These are phyloP conservation scores for Dactylorhiza incarnata DNA, from an alignment of 106 monocot species.

Conservation along the genomic window DNA sequence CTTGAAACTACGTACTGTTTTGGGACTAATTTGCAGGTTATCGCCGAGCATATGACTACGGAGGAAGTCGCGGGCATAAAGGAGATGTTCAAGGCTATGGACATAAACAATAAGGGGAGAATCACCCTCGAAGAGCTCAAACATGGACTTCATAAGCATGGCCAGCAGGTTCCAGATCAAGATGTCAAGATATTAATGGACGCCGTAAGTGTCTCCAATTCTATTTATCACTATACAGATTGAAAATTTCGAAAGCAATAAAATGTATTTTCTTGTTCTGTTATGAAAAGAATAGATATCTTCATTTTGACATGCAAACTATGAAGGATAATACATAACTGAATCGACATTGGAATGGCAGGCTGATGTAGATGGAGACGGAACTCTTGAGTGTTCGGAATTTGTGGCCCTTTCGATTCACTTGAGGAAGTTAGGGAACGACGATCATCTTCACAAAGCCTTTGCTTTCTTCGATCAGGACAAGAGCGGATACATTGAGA, in stretches of 20 bases:
- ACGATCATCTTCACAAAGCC: slow-evolving; percentile 55
- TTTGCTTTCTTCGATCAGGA: slow-evolving; percentile 61
- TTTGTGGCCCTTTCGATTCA: slow-evolving; percentile 55
- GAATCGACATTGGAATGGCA: slow-evolving; percentile 2
- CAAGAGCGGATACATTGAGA: slow-evolving; percentile 58
- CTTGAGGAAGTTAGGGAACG: slow-evolving; percentile 43
- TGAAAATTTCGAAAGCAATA: no score
- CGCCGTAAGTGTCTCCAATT: slow-evolving; percentile 31
- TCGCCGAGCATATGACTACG: slow-evolving; percentile 47
- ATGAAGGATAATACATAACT: neutral
- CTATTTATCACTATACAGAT: neutral
- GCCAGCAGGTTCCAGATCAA: slow-evolving; percentile 40
- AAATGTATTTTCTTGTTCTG: no score
- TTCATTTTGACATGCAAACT: no score
- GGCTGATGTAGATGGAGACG: slow-evolving; percentile 59
- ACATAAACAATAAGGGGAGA: slow-evolving; percentile 33
- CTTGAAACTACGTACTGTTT: neutral
- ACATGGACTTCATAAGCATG: slow-evolving; percentile 33
- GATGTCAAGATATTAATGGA: slow-evolving; percentile 50
- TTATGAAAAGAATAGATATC: no score
- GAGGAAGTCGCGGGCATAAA: slow-evolving; percentile 61
- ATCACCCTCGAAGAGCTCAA: slow-evolving; percentile 47
- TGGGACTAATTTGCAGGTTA: slow-evolving; percentile 26
- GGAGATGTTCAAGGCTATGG: slow-evolving; percentile 43
- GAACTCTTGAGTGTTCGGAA: slow-evolving; percentile 45